Evolutionary conservation across 345 rosid species (phyloP).

Genomic region (Syzygium aromaticum): DNA sequence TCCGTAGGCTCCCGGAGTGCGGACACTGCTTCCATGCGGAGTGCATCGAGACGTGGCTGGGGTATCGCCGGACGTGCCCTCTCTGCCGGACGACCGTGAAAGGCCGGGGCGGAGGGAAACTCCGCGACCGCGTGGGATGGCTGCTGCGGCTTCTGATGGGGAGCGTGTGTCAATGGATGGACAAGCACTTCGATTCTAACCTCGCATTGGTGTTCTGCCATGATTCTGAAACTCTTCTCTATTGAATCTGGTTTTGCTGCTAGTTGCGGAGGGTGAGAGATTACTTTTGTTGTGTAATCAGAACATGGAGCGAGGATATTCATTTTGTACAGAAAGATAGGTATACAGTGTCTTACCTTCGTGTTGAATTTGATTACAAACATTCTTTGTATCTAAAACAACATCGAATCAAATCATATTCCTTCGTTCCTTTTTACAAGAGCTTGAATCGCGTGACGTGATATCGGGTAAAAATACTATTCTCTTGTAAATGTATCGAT

Average conservation of each 20-base stretch:
- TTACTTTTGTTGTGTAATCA: neutral
- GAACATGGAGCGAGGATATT: neutral
- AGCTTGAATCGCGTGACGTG: neutral
- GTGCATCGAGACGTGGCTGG: slow-evolving; percentile 9
- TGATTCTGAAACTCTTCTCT: neutral
- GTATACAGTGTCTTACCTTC: neutral
- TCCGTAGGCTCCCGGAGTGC: neutral
- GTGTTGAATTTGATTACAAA: neutral
- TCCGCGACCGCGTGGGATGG: neutral
- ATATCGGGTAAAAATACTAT: neutral
- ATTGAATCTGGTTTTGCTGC: neutral
- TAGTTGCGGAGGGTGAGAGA: neutral
- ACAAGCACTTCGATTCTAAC: slow-evolving; percentile 7
- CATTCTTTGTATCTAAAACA: neutral
- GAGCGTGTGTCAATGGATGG: slow-evolving; percentile 7
- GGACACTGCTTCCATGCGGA: slow-evolving; percentile 9
- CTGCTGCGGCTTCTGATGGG: neutral
- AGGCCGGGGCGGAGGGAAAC: neutral
- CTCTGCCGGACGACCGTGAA: neutral
- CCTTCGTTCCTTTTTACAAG: neutral
- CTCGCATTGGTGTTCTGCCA: slow-evolving; percentile 9
- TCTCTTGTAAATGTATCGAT: neutral
- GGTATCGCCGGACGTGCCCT: neutral
- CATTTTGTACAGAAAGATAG: neutral
- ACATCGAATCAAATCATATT: neutral